Evolutionary conservation across 352 stramenopile species (phyloP).

Genomic region (Globisporangium nunn): DNA sequence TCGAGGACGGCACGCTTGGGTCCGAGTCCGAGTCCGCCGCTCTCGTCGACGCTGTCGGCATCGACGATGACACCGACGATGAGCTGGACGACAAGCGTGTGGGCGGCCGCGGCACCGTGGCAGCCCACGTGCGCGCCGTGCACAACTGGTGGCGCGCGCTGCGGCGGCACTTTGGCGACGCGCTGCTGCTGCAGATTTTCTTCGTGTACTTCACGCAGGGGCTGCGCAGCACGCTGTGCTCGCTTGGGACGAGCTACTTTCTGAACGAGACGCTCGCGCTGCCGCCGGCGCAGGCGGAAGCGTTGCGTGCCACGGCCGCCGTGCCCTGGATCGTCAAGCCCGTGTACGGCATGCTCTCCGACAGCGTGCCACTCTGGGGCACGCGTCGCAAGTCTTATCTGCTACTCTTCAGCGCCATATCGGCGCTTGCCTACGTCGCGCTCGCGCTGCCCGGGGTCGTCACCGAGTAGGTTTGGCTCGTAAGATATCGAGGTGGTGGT

Average conservation of each 20-base stretch:
- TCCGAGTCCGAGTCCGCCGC: neutral
- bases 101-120: neutral
- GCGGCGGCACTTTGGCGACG: conserved; percentile 60
- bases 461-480: conserved; percentile 25
- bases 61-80: conserved; percentile 6
- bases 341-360: conserved; percentile 70
- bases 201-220: conserved; percentile 83
- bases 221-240: conserved; percentile 69
- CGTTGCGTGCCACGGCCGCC: conserved; percentile 50
- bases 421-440: conserved; percentile 45
- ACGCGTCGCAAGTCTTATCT: conserved; percentile 75
- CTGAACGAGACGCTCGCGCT: conserved; percentile 71
- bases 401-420: conserved; percentile 62
- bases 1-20: conserved; percentile 15
- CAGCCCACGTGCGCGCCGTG: conserved; percentile 30
- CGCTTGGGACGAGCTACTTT: conserved; percentile 72
- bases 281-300: conserved; percentile 54
- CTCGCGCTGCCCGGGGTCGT: conserved; percentile 55
- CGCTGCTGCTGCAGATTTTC: conserved; percentile 70
- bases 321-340: conserved; percentile 84
- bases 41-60: neutral
- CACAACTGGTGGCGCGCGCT: conserved; percentile 54
- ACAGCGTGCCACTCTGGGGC: conserved; percentile 67
- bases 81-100: conserved; percentile 11
- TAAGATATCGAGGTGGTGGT: neutral